Conservation (phyloP, 2,329 filamentous ascomycete species). For the Cadophora sp. region DNA sequence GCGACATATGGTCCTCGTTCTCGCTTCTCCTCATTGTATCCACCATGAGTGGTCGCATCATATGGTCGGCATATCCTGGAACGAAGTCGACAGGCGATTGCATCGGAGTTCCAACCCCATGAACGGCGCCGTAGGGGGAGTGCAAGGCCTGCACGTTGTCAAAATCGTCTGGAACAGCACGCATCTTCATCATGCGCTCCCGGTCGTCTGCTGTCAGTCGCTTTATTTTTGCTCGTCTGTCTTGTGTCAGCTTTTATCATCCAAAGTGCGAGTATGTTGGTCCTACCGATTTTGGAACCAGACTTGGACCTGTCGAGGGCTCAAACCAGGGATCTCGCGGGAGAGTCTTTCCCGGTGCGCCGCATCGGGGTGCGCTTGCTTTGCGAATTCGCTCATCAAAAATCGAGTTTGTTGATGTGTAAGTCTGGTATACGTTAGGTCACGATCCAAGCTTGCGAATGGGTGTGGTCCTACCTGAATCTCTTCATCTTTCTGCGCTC, state of each 20-base stretch:
- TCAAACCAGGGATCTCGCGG: slow-evolving; percentile 88
- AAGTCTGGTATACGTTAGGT: slow-evolving; percentile 64
- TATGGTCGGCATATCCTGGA: slow-evolving; percentile 62
- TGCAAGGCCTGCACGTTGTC: slow-evolving; percentile 74
- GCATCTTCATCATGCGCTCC: slow-evolving; percentile 75
- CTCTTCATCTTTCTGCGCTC: slow-evolving; percentile 76
- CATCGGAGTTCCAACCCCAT: slow-evolving; percentile 45
- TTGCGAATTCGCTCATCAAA: slow-evolving; percentile 95
- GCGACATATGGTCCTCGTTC: slow-evolving; percentile 70
- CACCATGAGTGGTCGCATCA: slow-evolving; percentile 68
- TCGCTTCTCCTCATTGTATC: slow-evolving; percentile 69
- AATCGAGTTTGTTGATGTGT: slow-evolving; percentile 98
- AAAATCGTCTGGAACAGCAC: slow-evolving; percentile 73
- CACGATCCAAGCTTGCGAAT: neutral
- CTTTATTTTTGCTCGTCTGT: slow-evolving; percentile 76
- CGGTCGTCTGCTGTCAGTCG: slow-evolving; percentile 73
- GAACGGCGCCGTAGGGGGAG: slow-evolving; percentile 66
- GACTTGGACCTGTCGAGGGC: slow-evolving; percentile 91
- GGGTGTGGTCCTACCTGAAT: slow-evolving; percentile 65
- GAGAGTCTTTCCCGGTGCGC: slow-evolving; percentile 87
- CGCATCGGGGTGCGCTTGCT: slow-evolving; percentile 92
- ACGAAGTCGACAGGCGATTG: slow-evolving; percentile 45
- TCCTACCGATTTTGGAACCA: slow-evolving; percentile 97
- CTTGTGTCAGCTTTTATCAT: slow-evolving; percentile 25
- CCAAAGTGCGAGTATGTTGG: slow-evolving; percentile 14